Evolutionary conservation across 2,329 filamentous ascomycete species (phyloP).

Genomic region (Pseudogymnoascus sp.): DNA sequence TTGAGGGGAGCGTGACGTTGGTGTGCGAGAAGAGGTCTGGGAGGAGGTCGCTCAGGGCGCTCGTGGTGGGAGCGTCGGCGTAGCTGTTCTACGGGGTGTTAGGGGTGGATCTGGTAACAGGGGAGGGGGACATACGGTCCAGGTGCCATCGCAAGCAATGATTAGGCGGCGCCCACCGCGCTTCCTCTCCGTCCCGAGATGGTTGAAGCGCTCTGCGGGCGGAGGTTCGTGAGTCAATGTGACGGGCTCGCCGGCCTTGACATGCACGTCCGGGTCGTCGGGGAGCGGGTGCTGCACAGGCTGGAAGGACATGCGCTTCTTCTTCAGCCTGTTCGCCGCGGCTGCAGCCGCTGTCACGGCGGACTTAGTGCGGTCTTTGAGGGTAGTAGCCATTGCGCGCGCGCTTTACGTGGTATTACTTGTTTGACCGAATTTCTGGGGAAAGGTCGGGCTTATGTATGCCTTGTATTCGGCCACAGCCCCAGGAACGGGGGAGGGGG

Average conservation of each 20-base stretch:
- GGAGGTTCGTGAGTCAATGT: neutral
- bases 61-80: neutral
- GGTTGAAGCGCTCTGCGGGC: neutral
- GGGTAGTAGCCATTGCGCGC: neutral
- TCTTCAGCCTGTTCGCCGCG: neutral
- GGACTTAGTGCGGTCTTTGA: slow-evolving; percentile 7
- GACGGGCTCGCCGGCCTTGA: neutral
- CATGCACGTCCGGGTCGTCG: neutral
- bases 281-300: neutral
- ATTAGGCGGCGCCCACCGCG: slow-evolving; percentile 19
- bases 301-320: neutral
- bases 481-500: neutral
- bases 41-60: neutral
- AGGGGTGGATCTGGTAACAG: neutral
- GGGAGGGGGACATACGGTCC: slow-evolving; percentile 17
- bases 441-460: neutral
- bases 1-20: slow-evolving; percentile 39
- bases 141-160: slow-evolving; percentile 28
- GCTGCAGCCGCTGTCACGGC: neutral
- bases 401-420: neutral
- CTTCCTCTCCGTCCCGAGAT: neutral
- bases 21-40: neutral
- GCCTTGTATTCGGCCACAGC: neutral
- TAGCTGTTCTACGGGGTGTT: neutral
- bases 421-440: neutral